These are phyloP conservation scores for Gossypium davidsonii DNA, from an alignment of 441 rosid genomes.

Conservation along the genomic window DNA sequence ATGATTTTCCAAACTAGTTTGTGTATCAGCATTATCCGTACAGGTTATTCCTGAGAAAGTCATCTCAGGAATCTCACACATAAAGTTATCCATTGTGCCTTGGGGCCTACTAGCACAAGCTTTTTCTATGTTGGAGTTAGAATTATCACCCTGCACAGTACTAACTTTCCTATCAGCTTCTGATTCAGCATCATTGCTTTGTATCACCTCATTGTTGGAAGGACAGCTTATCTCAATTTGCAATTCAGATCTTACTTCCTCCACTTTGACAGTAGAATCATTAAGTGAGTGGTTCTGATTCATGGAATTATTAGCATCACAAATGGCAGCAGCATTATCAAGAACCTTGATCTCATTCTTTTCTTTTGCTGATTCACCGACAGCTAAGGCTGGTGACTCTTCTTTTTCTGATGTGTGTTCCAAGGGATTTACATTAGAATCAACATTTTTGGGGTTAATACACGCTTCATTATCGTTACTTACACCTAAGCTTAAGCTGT, in stretches of 20 bases:
- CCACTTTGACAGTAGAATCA: conserved; percentile 37
- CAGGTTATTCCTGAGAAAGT: conserved; percentile 31
- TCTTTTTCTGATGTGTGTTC: conserved; percentile 40
- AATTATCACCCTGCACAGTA: conserved; percentile 26
- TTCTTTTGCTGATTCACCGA: conserved; percentile 37
- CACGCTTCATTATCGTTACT: conserved; percentile 41
- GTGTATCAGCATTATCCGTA: conserved; percentile 37
- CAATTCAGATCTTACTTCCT: conserved; percentile 39
- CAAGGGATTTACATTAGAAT: conserved; percentile 33
- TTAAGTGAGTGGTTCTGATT: conserved; percentile 30
- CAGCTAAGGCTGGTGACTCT: conserved; percentile 30
- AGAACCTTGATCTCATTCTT: conserved; percentile 37
- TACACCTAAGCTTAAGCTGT: conserved; percentile 43
- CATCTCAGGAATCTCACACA: conserved; percentile 33
- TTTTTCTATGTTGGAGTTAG: conserved; percentile 29
- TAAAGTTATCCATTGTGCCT: conserved; percentile 31
- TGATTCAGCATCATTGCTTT: conserved; percentile 28
- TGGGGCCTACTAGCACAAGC: conserved; percentile 32
- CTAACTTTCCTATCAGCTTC: conserved; percentile 34
- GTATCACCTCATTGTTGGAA: conserved; percentile 32
- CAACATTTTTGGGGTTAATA: conserved; percentile 33
- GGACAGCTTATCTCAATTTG: conserved; percentile 41
- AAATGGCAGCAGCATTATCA: conserved; percentile 22
- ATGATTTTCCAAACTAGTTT: conserved; percentile 34
- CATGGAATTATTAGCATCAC: conserved; percentile 25